Evolutionary conservation across 768 basidiomycete species (phyloP).

Genomic region (Coprinellus micaceus): DNA sequence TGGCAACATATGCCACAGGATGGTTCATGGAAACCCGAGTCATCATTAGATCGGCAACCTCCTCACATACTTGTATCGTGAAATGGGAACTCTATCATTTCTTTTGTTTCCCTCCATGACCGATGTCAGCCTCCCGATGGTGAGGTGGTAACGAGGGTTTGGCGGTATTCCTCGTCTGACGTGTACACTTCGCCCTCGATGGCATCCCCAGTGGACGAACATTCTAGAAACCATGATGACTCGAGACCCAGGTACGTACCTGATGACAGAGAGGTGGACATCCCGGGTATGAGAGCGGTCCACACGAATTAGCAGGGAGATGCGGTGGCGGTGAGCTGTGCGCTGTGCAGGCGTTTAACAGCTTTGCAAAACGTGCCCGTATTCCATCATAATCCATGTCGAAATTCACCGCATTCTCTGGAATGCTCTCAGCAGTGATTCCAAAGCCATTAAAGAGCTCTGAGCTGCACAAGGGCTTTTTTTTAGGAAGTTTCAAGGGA

Average conservation of each 20-base stretch:
- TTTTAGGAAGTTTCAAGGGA: not conserved
- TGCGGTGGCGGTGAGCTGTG: not conserved
- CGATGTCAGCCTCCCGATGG: slow-evolving; percentile 7
- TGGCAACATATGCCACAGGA: not conserved
- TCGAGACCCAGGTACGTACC: too few relatives aligned
- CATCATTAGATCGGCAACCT: not conserved
- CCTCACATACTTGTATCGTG: not conserved
- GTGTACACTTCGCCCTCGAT: too few relatives aligned
- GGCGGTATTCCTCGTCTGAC: too few relatives aligned
- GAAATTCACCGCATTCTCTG: not conserved
- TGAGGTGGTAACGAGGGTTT: not conserved
- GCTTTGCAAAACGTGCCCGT: slow-evolving; percentile 5
- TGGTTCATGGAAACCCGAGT: not conserved
- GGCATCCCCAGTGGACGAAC: too few relatives aligned
- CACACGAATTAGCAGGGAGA: too few relatives aligned
- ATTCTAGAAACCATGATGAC: too few relatives aligned
- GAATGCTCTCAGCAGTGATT: not conserved
- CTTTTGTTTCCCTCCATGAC: not conserved
- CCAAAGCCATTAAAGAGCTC: not conserved
- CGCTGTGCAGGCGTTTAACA: slow-evolving; percentile 6
- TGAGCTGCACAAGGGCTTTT: too few relatives aligned
- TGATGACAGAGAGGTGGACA: too few relatives aligned
- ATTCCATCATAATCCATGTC: not conserved
- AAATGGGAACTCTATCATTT: slow-evolving; percentile 2
- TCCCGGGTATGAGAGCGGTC: too few relatives aligned